Evolutionary conservation across 345 rosid genomes (phyloP), one percentile per base, ranked within the genome.

Genomic region (Anastatica hierochuntica): DNA sequence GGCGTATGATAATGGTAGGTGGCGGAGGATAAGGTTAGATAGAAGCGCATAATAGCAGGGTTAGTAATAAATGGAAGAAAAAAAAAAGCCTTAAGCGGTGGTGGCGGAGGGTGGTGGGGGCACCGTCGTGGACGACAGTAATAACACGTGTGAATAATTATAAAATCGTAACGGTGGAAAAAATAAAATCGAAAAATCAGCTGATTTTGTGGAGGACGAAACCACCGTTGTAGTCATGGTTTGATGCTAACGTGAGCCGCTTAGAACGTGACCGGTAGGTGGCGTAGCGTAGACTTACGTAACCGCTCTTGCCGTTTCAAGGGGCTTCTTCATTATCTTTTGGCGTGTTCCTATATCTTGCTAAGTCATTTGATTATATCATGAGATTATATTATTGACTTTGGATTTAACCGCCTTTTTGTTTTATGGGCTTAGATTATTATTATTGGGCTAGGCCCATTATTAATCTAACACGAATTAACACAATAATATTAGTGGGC

Each of bases 161-260:
- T 14, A 31, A 26, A 16, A 8, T 9, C 33, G 51, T 2, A 20
- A 14, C 58, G 62, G 64, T 49, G 62, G 63, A 60, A 48, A 59
- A 3, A 3, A 56, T 17, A 43, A 70, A 76, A 62, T 46, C 73
- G 75, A 46, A 64, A 44, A 70, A 72, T 76, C 77, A 80, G 94
- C 76, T 79, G 80, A 66, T 67, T 69, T 71, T 59, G 71, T 66
- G 80, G 71, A 68, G 10, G 51, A 20, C 21, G 15, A 23, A 65
- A 49, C 65, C 71, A 58, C 71, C 71, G 64, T 51, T 15, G 35
- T 27, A 17, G 23, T 35, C 55, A 52, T 51, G 71, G 49, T 36
- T 50, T 11, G 19, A 27, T 45, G 56, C 78, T 76, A 76, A 74
- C 68, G 73, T 78, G 74, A 78, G 63, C 84, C 70, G 72, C 24